Evolutionary conservation across 192 early-diverging fungal genomes (phyloP), one percentile per base, ranked within the genome.

Genomic region (Radiomyces spectabilis): DNA sequence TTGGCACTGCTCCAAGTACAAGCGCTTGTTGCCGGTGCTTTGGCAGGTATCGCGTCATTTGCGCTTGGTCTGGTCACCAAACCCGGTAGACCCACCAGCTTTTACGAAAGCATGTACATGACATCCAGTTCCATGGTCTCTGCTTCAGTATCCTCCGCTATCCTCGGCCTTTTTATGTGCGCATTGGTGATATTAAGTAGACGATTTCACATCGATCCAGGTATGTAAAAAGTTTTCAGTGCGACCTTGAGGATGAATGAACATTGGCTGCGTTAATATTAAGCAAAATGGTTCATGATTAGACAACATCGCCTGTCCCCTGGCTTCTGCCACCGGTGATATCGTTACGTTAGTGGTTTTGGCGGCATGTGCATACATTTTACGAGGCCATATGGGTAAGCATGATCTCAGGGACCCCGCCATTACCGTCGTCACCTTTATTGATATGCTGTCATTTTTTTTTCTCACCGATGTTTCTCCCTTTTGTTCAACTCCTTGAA

Each of bases 281-380:
- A 27, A 34, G 16, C 44, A 6, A 3, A 53, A 44, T 10, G 19
- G n/a, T n/a, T 7, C 21, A 22, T 24, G 15, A 32, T 21, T 58
- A 77, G 77, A 87, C 57, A 87, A 87, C 53, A 86, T 87, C 55
- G 85, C 85, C 13, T 85, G 82, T 35, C 85, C 85, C 15, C 55
- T 87, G 57, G 85, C 85, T 21, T 85, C 85, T 5, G 75, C 76
- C 2, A 60, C 83, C 58, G 85, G 85, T 22, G 85, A 87, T 68
- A 72, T 87, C 41, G 69, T 86, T 4, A 87, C 85, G 0, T 55
- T 87, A 40, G 60, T 85, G 24, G 65, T 85, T 16, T 58, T 87
- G 41, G 68, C 85, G 27, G 72, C 52, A 21, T 65, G 69, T 48
- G 53, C 82, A 9, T 60, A 68, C 9, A 35, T 68, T 19, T 50